Conservation (phyloP, 345 rosid species). For the Kandelia obovata region DNA sequence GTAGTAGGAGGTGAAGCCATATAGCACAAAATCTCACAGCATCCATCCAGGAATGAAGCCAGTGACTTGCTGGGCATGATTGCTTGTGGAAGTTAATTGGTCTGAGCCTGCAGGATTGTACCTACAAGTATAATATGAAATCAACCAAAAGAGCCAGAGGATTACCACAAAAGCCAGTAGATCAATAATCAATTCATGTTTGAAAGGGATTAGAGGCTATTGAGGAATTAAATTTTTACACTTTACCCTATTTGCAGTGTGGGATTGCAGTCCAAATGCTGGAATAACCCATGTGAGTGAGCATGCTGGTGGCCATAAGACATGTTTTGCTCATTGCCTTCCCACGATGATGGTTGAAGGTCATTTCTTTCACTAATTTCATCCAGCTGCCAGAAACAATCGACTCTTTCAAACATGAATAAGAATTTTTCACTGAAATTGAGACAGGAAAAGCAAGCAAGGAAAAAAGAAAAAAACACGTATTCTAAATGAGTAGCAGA, state of each 20-base stretch:
- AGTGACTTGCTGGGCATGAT: conserved; percentile 58
- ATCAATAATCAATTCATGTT: background rate
- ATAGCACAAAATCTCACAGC: conserved; percentile 47
- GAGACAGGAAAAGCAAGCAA: background rate
- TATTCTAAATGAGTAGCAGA: no score
- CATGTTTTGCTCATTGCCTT: conserved; percentile 60
- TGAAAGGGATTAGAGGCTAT: background rate
- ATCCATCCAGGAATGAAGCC: conserved; percentile 99
- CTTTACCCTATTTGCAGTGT: conserved; percentile 91
- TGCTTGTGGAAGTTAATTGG: conserved; percentile 51
- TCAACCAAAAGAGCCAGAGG: background rate
- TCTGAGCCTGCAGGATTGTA: conserved; percentile 64
- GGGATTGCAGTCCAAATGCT: conserved; percentile 84
- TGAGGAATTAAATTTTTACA: background rate
- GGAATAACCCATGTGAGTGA: conserved; percentile 70
- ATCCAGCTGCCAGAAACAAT: conserved; percentile 52
- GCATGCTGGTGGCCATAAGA: conserved; percentile 59
- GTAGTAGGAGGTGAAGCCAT: background rate
- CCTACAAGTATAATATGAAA: conserved; percentile 35
- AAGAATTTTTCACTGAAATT: background rate
- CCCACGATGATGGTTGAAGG: conserved; percentile 70
- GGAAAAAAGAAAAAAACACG: background rate
- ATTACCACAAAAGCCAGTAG: background rate
- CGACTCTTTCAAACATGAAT: background rate
- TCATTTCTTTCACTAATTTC: conserved; percentile 56